Evolutionary conservation across 2,329 filamentous ascomycete species (phyloP), one percentile per base, ranked within the genome.

Genomic region (Fusarium sp.): DNA sequence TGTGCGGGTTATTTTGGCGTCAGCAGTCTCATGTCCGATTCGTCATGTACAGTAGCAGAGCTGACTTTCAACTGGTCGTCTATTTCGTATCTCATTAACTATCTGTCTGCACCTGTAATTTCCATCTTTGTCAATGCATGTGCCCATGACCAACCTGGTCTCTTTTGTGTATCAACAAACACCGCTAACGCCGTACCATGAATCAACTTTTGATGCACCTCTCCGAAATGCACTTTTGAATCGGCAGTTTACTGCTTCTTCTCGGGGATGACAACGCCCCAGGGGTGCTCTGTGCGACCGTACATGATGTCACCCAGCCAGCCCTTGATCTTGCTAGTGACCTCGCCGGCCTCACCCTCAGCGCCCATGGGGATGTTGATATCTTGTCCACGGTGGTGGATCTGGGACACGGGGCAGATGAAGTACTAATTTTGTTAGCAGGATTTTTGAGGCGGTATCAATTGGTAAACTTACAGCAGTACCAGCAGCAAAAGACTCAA

Each of bases 401-500:
- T 91, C 54, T 88, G 84, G 11, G 90, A 91, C 53, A 94, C 86
- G 56, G 92, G 89, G 71, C 88, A 89, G 78, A 94, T 87, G 77
- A 94, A 94, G 85, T 86, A 94, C 90, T 93, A 38, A 1, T 15
- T 2, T 58, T 18, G 68, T 80, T 53, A 81, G 76, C 31, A 48
- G 3, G 16, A 12, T 39, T 26, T 16, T 45, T 11, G 13, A 13
- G 9, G 5, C 2, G 2, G 5, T 10, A 16, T 36, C 6, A 48
- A 28, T n/a, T n/a, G 35, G 28, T 12, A 57, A 73, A 88, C 91
- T 86, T 86, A 93, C 91, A 63, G 95, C 95, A 70, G 95, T 98
- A 24, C 95, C 95, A 38, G 93, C 91, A 13, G 93, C 93, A 79
- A 98, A 98, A 4, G 93, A 89, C 84, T 98, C 95, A 15, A 97